Evolutionary conservation across 2,329 filamentous ascomycete genomes (phyloP).

Genomic region (Apiospora sp.): DNA sequence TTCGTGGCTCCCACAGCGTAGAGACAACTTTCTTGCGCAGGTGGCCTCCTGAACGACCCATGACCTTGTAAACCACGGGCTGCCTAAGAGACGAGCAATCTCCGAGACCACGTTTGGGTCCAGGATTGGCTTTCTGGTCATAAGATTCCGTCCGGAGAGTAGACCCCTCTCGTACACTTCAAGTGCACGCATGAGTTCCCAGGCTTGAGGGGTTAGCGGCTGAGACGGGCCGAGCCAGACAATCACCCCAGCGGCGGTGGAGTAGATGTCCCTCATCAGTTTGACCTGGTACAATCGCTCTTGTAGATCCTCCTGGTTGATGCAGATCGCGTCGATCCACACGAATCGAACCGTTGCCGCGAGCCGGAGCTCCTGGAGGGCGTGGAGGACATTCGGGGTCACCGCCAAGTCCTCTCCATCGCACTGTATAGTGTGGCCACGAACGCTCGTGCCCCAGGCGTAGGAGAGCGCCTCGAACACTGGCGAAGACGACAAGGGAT

Average conservation of each 20-base stretch:
- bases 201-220: not conserved
- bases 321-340: slow-evolving; percentile 38
- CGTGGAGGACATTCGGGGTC: not conserved
- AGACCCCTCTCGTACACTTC: not conserved
- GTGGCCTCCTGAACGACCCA: not conserved
- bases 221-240: slow-evolving; percentile 33
- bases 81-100: not conserved
- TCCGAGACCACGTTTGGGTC: not conserved
- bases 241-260: slow-evolving; percentile 31
- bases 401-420: not conserved
- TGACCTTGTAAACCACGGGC: not conserved
- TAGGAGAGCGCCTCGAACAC: not conserved
- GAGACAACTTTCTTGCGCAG: not conserved
- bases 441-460: not conserved
- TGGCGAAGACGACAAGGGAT: not conserved
- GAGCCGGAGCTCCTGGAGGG: not conserved
- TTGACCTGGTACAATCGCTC: slow-evolving; percentile 34
- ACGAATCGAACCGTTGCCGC: slow-evolving; percentile 20
- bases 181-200: not conserved
- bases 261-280: slow-evolving; percentile 36
- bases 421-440: not conserved
- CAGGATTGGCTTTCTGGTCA: not conserved
- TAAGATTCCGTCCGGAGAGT: not conserved
- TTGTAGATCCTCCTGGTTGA: slow-evolving; percentile 34
- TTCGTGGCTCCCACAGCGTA: not conserved